phyloP scores from a whole-genome alignment of 495 filamentous ascomycete species.

The Glonium stellatum region DNA sequence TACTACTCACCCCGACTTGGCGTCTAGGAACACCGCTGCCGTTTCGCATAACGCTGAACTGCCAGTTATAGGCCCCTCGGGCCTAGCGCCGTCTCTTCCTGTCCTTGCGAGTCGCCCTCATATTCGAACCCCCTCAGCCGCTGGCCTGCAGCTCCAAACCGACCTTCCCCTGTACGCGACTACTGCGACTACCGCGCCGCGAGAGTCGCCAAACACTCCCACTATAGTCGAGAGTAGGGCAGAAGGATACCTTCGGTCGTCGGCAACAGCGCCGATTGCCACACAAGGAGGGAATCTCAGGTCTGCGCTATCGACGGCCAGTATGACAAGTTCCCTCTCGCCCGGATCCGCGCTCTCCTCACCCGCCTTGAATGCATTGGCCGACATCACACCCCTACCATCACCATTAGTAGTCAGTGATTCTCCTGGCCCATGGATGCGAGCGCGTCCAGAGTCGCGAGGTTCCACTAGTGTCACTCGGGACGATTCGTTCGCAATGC shows the following conservation, averaged over 20 bases:
- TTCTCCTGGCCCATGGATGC: slow-evolving; percentile 66
- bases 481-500: slow-evolving; percentile 21
- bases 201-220: slow-evolving; percentile 7
- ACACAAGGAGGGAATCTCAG: slow-evolving; percentile 23
- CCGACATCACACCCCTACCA: slow-evolving; percentile 85
- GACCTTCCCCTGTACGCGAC: slow-evolving; percentile 18
- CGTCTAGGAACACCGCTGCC: not conserved
- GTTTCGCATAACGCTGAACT: slow-evolving; percentile 17
- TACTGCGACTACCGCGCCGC: not conserved
- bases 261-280: slow-evolving; percentile 27
- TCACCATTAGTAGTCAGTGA: slow-evolving; percentile 71
- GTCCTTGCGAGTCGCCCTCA: slow-evolving; percentile 9
- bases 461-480: slow-evolving; percentile 34
- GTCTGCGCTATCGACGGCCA: slow-evolving; percentile 29
- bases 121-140: slow-evolving; percentile 27
- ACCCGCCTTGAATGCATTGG: slow-evolving; percentile 73
- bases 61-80: slow-evolving; percentile 3
- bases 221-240: slow-evolving; percentile 15
- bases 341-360: slow-evolving; percentile 56
- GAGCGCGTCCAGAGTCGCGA: slow-evolving; percentile 38
- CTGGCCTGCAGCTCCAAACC: slow-evolving; percentile 29
- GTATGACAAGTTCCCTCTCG: slow-evolving; percentile 47
- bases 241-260: slow-evolving; percentile 11
- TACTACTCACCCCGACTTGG: not conserved
- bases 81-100: slow-evolving; percentile 10